Conservation (phyloP, 148 eudicot species). For the Amaranthus palmeri region DNA sequence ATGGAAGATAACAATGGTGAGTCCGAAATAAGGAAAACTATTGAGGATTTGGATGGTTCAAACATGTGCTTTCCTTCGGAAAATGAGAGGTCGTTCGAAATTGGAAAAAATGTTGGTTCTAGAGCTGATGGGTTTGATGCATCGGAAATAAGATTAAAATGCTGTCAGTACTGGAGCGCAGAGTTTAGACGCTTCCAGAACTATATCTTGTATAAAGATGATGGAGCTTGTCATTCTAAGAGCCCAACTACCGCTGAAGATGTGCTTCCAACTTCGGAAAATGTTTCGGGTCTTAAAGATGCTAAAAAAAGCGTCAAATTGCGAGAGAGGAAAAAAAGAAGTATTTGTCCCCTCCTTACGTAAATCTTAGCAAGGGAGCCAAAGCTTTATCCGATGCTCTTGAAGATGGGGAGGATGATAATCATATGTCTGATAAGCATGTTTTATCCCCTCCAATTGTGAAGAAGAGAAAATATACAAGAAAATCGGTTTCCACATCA, state of each 20-base stretch:
- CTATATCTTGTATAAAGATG: constrained; percentile 18
- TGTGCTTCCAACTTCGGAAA: constrained; percentile 9
- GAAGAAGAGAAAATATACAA: constrained; percentile 25
- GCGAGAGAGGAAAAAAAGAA: constrained; percentile 72
- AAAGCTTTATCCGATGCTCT: constrained; percentile 14
- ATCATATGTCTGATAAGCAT: constrained; percentile 14
- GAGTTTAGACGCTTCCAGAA: constrained; percentile 15
- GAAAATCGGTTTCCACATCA: constrained; percentile 26
- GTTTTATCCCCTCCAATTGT: constrained; percentile 8
- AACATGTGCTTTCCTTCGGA: constrained; percentile 12
- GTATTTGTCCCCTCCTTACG: constrained; percentile 63
- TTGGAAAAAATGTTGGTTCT: constrained; percentile 1
- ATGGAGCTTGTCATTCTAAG: constrained; percentile 10
- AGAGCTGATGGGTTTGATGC: constrained; percentile 7
- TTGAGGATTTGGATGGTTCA: constrained; percentile 11
- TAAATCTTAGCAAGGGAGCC: constrained; percentile 24
- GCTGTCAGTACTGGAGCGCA: constrained; percentile 8
- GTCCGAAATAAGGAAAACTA: constrained; percentile 10
- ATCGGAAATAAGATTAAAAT: constrained; percentile 1
- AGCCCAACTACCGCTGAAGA: constrained; percentile 19
- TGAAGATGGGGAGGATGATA: constrained; percentile 20
- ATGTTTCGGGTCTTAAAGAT: constrained; percentile 26
- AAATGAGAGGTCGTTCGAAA: constrained; percentile 14
- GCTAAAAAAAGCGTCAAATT: constrained; percentile 32
- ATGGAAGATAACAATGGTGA: constrained; percentile 15